Evolutionary conservation across 495 filamentous ascomycete genomes (phyloP).

Genomic region (Amorphotheca resinae): DNA sequence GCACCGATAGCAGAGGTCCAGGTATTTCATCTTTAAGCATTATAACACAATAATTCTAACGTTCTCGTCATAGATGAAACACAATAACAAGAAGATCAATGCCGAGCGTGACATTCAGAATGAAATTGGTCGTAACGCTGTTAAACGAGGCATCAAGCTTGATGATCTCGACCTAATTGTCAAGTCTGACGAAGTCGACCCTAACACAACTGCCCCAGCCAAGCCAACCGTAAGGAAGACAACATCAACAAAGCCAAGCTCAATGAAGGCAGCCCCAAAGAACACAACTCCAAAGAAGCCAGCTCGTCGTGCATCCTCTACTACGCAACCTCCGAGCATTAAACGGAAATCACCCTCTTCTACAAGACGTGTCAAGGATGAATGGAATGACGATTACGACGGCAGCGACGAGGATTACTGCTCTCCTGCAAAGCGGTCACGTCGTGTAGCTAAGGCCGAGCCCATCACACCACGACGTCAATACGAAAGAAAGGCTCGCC

Average conservation of each 20-base stretch:
- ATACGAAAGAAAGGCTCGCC: too few species aligned
- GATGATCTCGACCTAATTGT: neutral
- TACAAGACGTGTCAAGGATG: neutral
- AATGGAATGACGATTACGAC: neutral
- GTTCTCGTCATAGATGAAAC: slow-evolving; percentile 4
- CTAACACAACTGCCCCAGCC: neutral
- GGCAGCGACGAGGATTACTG: neutral
- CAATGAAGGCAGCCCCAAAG: neutral
- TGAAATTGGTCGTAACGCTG: slow-evolving; percentile 7
- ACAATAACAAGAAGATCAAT: slow-evolving; percentile 12
- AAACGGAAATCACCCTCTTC: neutral
- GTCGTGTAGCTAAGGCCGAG: too few species aligned
- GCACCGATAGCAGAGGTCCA: slow-evolving; percentile 5
- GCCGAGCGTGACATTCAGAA: slow-evolving; percentile 9
- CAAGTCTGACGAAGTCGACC: neutral
- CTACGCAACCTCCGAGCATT: neutral
- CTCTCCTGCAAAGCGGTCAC: neutral
- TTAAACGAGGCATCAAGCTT: neutral
- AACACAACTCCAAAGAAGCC: neutral
- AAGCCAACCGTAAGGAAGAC: neutral
- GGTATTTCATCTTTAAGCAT: slow-evolving; percentile 3
- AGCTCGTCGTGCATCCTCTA: neutral
- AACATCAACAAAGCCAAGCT: neutral
- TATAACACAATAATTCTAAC: neutral
- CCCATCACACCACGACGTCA: too few species aligned